Conservation (phyloP, 2,329 filamentous ascomycete genomes). For the Ceratocystis destructans region DNA sequence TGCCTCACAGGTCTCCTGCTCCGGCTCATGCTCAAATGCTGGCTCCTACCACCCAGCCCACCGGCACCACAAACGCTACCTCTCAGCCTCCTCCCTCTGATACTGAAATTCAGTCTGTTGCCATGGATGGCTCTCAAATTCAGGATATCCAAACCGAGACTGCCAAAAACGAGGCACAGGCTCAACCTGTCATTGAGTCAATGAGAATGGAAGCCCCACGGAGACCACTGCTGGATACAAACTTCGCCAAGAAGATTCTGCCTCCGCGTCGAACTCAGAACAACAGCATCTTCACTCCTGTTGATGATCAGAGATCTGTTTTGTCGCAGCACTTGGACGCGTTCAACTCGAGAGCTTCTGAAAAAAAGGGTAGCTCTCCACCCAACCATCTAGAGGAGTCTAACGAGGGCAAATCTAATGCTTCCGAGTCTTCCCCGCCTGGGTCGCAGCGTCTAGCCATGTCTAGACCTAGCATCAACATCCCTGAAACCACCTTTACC, state of each 20-base stretch:
- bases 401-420: slow-evolving; percentile 31
- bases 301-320: slow-evolving; percentile 83
- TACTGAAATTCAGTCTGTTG: slow-evolving; percentile 21
- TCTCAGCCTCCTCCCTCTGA: slow-evolving; percentile 32
- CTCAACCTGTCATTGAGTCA: slow-evolving; percentile 34
- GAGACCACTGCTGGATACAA: slow-evolving; percentile 37
- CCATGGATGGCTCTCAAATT: not conserved
- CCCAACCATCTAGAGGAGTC: slow-evolving; percentile 48
- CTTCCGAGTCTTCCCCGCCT: slow-evolving; percentile 44
- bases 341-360: slow-evolving; percentile 41
- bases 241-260: slow-evolving; percentile 43
- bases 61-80: slow-evolving; percentile 23
- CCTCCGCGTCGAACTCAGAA: slow-evolving; percentile 49
- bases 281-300: slow-evolving; percentile 88
- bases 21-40: slow-evolving; percentile 34
- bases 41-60: slow-evolving; percentile 28
- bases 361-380: slow-evolving; percentile 22
- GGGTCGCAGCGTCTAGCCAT: slow-evolving; percentile 21
- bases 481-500: slow-evolving; percentile 50
- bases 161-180: slow-evolving; percentile 29
- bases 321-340: slow-evolving; percentile 68
- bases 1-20: slow-evolving; percentile 39
- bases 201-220: slow-evolving; percentile 30
- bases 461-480: slow-evolving; percentile 33
- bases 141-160: slow-evolving; percentile 21